A percentile compares a stretch with the other conserved stretches of the same genome.
phyloP scores from a whole-genome alignment of 805 yeast genomes.

The Saccharomycopsis fermentans region DNA sequence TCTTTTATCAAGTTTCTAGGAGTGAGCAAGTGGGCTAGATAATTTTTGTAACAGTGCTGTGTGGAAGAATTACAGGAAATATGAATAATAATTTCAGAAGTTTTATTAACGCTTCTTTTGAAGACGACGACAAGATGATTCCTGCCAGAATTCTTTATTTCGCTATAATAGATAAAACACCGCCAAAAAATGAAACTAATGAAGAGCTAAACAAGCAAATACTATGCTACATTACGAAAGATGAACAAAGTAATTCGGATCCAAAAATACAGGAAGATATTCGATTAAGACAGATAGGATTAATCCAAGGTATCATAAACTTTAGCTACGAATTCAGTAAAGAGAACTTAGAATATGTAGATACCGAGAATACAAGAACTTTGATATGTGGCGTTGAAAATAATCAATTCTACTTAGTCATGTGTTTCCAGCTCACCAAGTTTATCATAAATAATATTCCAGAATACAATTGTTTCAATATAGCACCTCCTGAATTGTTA shows the following conservation, averaged over 20 bases:
- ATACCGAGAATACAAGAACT: slow-evolving; percentile 16
- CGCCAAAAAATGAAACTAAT: slow-evolving; percentile 8
- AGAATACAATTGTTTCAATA: slow-evolving; percentile 10
- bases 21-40: no score
- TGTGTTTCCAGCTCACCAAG: slow-evolving; percentile 12
- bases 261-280: slow-evolving; percentile 1
- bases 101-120: slow-evolving; percentile 2
- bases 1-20: no score
- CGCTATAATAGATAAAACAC: slow-evolving; percentile 13
- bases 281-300: slow-evolving; percentile 14
- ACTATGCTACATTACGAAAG: slow-evolving; percentile 6
- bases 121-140: slow-evolving; percentile 6
- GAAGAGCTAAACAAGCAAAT: slow-evolving; percentile 14
- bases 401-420: slow-evolving; percentile 9
- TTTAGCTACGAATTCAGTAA: slow-evolving; percentile 14
- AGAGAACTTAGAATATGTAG: slow-evolving; percentile 4
- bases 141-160: slow-evolving; percentile 15
- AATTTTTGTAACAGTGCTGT: no score
- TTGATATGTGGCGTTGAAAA: slow-evolving; percentile 10
- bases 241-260: not conserved
- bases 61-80: not conserved
- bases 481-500: slow-evolving; percentile 11
- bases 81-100: not conserved
- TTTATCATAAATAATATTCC: slow-evolving; percentile 9
- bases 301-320: slow-evolving; percentile 15